Base-by-base conservation (phyloP, 768 basidiomycete species). In the Polyporus arcularius region DNA sequence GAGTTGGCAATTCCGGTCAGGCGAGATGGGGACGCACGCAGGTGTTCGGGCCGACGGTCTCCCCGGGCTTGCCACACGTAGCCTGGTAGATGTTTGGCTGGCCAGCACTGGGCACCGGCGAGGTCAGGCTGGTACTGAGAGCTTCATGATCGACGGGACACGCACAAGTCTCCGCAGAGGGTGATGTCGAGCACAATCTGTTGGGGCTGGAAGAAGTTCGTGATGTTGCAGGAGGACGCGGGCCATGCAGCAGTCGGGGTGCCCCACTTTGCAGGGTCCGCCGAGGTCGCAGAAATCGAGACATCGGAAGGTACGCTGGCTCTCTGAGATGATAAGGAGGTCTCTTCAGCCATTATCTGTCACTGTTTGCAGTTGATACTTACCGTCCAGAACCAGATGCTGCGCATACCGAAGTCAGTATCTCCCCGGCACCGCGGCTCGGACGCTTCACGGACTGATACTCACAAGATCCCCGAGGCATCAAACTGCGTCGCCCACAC, bases 401-500 rank as follows among this genome's bases (percentile, higher is more conserved):
- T 81, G 53, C 18, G 5, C 15, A 26, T 32, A 51, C 5, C 15
- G 18, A 9, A 21, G 32, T 12, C n/a, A 50, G 11, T 28, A 9
- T 21, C 32, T 18, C 18, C 4, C 30, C 32, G 18, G 28, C 18
- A 47, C 31, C 42, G 39, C 26, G 21, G 50, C 10, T 30, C 18
- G 2, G 11, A 3, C 4, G 21, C 21, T 26, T 26, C 21, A 26
- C n/a, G n/a, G 21, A 26, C 21, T 26, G 21, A 40, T 21, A 66
- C 79, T 68, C 58, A 80, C 78, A 68, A 79, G 53, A 82, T 76
- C 14, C 82, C 86, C 2, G 79, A 70, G 6, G 76, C 74, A 52
- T 88, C 89, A 57, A 89, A 85, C 67, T 88, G 88, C 4, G 85
- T 79, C 1, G 87, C 88, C 71, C 78, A 92, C 3, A 86, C 83